Percentiles rank a stretch among this genome's conserved stretches.
phyloP scores from a whole-genome alignment of 805 yeast species.

The Saccharomycopsis sp. region DNA sequence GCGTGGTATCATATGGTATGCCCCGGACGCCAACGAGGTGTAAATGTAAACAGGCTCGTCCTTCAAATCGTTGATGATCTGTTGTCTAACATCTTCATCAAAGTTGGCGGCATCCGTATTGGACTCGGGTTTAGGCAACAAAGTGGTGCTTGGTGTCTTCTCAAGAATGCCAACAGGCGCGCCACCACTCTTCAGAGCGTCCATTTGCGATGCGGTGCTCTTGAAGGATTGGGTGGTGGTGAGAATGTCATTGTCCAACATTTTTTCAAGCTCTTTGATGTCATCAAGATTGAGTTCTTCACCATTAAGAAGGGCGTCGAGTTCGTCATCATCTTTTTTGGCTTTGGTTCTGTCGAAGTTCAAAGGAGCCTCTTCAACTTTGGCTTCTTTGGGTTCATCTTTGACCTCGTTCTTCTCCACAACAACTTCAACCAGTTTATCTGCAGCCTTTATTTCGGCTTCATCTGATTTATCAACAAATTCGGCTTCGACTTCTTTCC shows the following conservation, averaged over 20 bases:
- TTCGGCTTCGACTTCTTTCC: not conserved
- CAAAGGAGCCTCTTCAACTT: slow-evolving; percentile 7
- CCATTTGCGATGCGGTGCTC: not conserved
- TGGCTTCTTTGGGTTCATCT: slow-evolving; percentile 9
- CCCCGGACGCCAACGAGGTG: slow-evolving; percentile 82
- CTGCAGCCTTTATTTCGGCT: slow-evolving; percentile 11
- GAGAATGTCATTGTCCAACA: slow-evolving; percentile 17
- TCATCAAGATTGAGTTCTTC: slow-evolving; percentile 15
- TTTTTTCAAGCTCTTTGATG: slow-evolving; percentile 18
- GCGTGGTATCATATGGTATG: slow-evolving; percentile 66
- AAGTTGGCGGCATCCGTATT: slow-evolving; percentile 7
- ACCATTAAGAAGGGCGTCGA: slow-evolving; percentile 11
- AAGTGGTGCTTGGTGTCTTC: slow-evolving; percentile 17
- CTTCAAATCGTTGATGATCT: slow-evolving; percentile 25
- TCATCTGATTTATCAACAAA: slow-evolving; percentile 3
- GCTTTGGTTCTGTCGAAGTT: slow-evolving; percentile 3
- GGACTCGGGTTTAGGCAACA: slow-evolving; percentile 17
- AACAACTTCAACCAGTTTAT: slow-evolving; percentile 15
- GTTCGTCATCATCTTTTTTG: slow-evolving; percentile 11
- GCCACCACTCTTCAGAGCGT: not conserved
- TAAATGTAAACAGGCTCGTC: slow-evolving; percentile 63
- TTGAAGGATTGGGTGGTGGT: slow-evolving; percentile 10
- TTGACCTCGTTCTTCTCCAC: slow-evolving; percentile 10
- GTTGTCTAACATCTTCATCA: slow-evolving; percentile 19
- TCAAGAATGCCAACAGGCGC: slow-evolving; percentile 3